phyloP scores from a whole-genome alignment of 345 rosid species.

The Populus davidiana region DNA sequence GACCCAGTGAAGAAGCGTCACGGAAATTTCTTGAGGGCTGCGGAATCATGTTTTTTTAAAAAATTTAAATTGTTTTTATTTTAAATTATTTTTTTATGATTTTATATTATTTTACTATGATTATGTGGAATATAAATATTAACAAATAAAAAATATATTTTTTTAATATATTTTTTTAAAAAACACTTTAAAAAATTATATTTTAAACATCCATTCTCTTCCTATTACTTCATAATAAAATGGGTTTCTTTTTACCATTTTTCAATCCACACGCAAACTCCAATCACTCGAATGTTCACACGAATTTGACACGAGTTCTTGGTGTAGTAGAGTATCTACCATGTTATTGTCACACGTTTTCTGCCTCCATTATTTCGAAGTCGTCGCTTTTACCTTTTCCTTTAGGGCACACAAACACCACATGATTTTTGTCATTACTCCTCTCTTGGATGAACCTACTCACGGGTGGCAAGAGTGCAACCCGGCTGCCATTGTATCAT shows the following conservation, averaged over 20 bases:
- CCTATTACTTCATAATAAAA: no score
- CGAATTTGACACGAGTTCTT: neutral
- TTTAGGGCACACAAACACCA: conserved; percentile 19
- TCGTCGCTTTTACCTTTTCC: no score
- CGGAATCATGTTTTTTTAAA: no score
- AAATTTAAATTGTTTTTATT: no score
- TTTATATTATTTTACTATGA: no score
- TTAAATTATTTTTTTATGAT: no score
- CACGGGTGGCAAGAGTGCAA: conserved; percentile 1
- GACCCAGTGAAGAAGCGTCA: neutral
- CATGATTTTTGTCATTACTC: conserved; percentile 17
- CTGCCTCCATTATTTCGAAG: neutral
- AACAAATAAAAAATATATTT: no score
- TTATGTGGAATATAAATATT: no score
- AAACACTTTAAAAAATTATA: no score
- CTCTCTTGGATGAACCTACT: conserved; percentile 7
- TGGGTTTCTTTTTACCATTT: neutral
- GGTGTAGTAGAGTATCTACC: neutral
- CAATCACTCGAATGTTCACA: neutral
- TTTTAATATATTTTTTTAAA: no score
- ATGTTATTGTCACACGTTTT: conserved; percentile 14
- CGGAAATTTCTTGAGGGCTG: no score
- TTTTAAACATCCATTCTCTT: no score
- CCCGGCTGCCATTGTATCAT: conserved; percentile 13
- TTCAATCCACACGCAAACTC: neutral